Base-by-base conservation (phyloP, 805 yeast genomes). In the Pichia scutulata region DNA sequence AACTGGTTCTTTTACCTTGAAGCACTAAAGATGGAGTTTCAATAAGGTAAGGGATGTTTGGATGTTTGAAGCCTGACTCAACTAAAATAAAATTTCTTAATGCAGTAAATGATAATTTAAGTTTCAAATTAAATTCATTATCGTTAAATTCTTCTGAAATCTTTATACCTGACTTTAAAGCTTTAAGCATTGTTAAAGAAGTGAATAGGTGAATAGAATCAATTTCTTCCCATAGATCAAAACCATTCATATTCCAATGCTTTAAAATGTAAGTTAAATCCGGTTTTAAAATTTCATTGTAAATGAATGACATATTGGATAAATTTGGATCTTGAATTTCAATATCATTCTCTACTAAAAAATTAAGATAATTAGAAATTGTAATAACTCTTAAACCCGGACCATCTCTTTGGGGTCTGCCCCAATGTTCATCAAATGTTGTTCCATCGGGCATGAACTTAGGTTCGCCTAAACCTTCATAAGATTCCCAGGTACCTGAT, bases 361-460 rank as follows among this genome's bases (percentile, higher is more conserved):
- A 57, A 22, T 70, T 66, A 52, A 86, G 57, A 61, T 79, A 86
- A 53, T 76, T 76, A 39, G 78, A 65, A 22, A 83, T 73, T 1
- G 96, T 76, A 50, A 84, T 74, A 12, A 82, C 75, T 58, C 97
- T 75, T 51, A 92, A 72, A 1, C 95, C 90, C 0, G 98, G 97
- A 0, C 98, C 98, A 65, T 92, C 98, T 52, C 89, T 77, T 67
- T 92, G 98, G 1, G 98, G 98, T 57, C 98, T 74, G 2, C 98
- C 98, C 98, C 98, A 92, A 36, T 70, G 64, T 2, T 70, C 82
- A 7, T 65, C 64, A 59, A 85, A 92, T 1, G 86, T 72, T 0
- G 78, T 59, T 23, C 84, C 82, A 62, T 88, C 77, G 4, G 82
- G 79, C 63, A 74, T 64, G 62, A 85, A 92, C 65, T 92, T 92